Percentiles rank a stretch among this genome's conserved stretches.
Conservation (phyloP, 2,329 filamentous ascomycete species). For the Rhexocercosporidium sp. region DNA sequence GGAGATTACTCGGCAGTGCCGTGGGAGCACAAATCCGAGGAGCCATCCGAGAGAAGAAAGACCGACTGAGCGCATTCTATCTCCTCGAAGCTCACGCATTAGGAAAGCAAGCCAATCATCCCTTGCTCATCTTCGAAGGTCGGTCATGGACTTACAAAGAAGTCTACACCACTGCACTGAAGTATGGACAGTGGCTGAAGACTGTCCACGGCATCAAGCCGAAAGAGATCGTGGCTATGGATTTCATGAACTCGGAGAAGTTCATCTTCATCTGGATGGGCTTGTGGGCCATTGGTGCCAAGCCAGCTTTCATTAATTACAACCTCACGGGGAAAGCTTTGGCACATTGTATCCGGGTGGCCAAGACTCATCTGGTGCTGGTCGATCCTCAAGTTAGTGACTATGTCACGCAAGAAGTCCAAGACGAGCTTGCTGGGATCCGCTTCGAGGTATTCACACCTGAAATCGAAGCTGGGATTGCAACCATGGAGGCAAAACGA, state of each 20-base stretch:
- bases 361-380: constrained; percentile 69
- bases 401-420: constrained; percentile 63
- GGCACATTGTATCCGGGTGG: constrained; percentile 73
- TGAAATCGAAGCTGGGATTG: constrained; percentile 60
- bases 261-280: constrained; percentile 78
- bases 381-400: constrained; percentile 66
- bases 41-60: constrained; percentile 56
- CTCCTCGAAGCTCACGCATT: constrained; percentile 70
- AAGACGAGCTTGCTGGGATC: constrained; percentile 53
- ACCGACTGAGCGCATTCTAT: constrained; percentile 77
- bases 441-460: constrained; percentile 66
- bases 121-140: constrained; percentile 72
- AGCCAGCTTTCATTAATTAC: constrained; percentile 88
- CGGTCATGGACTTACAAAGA: constrained; percentile 75
- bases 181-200: constrained; percentile 78
- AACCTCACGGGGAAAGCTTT: constrained; percentile 76
- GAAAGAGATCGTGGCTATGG: constrained; percentile 78
- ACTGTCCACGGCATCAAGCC: constrained; percentile 65
- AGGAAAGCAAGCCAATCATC: constrained; percentile 55
- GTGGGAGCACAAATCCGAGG: constrained; percentile 52
- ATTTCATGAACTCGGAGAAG: constrained; percentile 81
- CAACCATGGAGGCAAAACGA: constrained; percentile 57
- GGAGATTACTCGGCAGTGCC: constrained; percentile 60
- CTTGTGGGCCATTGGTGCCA: constrained; percentile 82
- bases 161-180: constrained; percentile 71